Evolutionary conservation across 257 asterid species (phyloP).

Genomic region (Solanum sejunctum): DNA sequence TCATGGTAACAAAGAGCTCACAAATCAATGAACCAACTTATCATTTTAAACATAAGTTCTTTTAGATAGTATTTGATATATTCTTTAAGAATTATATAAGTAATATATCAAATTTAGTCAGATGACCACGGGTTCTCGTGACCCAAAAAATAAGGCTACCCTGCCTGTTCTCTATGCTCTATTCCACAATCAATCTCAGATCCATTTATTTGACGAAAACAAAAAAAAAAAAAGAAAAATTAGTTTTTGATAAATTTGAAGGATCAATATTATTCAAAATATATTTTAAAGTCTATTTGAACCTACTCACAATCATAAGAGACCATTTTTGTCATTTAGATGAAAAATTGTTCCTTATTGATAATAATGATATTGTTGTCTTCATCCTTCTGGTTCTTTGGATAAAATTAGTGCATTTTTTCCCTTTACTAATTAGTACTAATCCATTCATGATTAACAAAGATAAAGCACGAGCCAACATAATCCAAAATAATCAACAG

Average conservation of each 20-base stretch:
- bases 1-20: too few relatives aligned
- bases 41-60: too few relatives aligned
- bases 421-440: background rate
- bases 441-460: background rate
- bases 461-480: background rate
- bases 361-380: background rate
- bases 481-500: background rate
- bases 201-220: too few relatives aligned
- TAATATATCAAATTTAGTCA: too few relatives aligned
- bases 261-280: background rate
- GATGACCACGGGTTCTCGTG: too few relatives aligned
- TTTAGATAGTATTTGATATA: too few relatives aligned
- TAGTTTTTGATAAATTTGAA: background rate
- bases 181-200: too few relatives aligned
- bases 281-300: background rate
- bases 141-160: too few relatives aligned
- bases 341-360: background rate
- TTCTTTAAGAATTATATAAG: too few relatives aligned
- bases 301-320: background rate
- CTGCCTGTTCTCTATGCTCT: too few relatives aligned
- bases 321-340: background rate
- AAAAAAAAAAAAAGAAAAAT: too few relatives aligned
- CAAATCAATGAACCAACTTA: too few relatives aligned
- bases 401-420: background rate
- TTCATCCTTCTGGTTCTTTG: background rate